Evolutionary conservation across 306 rosid species (phyloP), one percentile per base, ranked within the genome.

Genomic region (Sphenostylis stenocarpa): DNA sequence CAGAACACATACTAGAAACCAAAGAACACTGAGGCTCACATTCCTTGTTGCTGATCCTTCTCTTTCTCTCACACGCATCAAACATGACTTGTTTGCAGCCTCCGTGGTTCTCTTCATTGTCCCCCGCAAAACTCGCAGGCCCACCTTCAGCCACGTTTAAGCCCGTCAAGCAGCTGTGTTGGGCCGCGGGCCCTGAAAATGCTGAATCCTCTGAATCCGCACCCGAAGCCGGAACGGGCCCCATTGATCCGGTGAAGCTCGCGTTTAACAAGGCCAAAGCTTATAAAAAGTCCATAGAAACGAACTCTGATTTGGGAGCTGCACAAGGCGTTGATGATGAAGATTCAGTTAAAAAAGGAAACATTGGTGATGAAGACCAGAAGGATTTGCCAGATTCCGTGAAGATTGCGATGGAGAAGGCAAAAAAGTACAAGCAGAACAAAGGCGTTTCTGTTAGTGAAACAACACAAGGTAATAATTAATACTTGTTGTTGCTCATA

Each of bases 201-300:
- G 74, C 81, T 7, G 88, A 88, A 61, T 31, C 67, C 5, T 75
- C 65, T 28, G 39, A 58, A 6, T 39, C 19, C 65, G 19, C 20
- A 13, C 87, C 4, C 53, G 80, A 38, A 0, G 44, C 83, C 7
- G 77, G 67, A 71, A 41, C 77, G 24, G 73, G 14, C 24, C 79
- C 88, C 0, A 3, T 70, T 65, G 96, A 87, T 80, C 87, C 89
- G 1, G 86, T 84, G 60, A 91, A 91, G 90, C 88, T 90, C 39
- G 89, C 98, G 13, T 86, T 89, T 45, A 79, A 53, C 67, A 89
- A 87, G 33, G 96, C 96, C 5, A 89, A 84, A 85, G 86, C 85
- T 6, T 90, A 88, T 82, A 83, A 84, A 83, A 76, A 83, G 57
- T 76, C 83, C 11, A 44, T 52, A 0, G 57, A 87, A 23, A 57